A percentile compares a stretch with the other conserved stretches of the same genome.
phyloP scores from a whole-genome alignment of 139 green algal species.

The Chlorella sp. region DNA sequence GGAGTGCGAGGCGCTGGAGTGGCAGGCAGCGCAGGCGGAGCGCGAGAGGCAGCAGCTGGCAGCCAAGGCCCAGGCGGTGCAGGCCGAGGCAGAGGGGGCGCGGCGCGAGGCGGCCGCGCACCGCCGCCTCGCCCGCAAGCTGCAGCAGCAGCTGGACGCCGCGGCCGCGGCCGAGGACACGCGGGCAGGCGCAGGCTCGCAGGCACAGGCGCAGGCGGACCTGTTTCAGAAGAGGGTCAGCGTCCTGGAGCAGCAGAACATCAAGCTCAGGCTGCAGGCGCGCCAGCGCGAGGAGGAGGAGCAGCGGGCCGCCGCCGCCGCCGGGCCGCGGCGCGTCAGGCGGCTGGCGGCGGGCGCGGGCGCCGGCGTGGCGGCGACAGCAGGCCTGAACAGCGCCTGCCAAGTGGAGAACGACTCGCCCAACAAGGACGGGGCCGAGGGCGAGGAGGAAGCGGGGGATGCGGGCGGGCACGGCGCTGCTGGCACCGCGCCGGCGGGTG shows the following conservation, averaged over 20 bases:
- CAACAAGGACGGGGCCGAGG: not conserved
- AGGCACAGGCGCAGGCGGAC: conserved; percentile 51
- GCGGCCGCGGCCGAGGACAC: not conserved
- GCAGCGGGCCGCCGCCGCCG: conserved; percentile 1
- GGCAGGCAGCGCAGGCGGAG: conserved; percentile 22
- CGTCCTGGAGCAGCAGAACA: conserved; percentile 57
- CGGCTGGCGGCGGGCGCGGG: not conserved
- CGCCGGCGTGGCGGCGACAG: too few species aligned
- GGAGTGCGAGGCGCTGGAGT: conserved; percentile 45
- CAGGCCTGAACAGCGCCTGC: too few species aligned
- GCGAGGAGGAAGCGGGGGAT: not conserved
- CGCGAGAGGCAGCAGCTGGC: conserved; percentile 27
- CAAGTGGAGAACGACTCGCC: not conserved
- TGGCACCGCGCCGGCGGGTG: not conserved
- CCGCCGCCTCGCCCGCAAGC: conserved; percentile 22
- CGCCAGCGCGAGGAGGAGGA: conserved; percentile 9
- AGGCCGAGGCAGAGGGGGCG: conserved; percentile 5
- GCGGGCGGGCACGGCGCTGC: not conserved
- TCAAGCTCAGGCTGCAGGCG: conserved; percentile 36
- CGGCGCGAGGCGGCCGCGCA: conserved; percentile 26
- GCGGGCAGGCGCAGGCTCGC: conserved; percentile 18
- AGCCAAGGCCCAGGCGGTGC: not conserved
- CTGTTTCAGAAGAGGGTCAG: conserved; percentile 52
- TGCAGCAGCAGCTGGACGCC: conserved; percentile 27
- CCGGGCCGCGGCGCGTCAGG: too few species aligned